These are phyloP conservation scores for Phytophthora kernoviae DNA, from an alignment of 352 stramenopile genomes.

Conservation along the genomic window DNA sequence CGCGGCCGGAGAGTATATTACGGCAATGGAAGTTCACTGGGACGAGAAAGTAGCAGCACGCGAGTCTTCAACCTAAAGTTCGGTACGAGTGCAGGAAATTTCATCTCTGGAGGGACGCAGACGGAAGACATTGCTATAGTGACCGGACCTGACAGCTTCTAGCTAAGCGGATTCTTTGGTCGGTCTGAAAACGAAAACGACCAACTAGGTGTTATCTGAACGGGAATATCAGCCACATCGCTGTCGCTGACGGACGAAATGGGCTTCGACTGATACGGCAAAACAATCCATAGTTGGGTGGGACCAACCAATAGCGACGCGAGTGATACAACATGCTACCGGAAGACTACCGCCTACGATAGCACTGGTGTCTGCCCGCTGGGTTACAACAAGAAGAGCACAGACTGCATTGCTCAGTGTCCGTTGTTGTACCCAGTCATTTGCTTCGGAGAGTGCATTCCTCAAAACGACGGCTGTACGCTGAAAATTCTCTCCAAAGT, in stretches of 20 bases:
- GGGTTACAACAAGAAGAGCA: slow-evolving; percentile 7
- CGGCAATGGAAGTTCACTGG: too few relatives aligned
- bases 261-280: slow-evolving; percentile 11
- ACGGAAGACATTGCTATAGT: slow-evolving; percentile 9
- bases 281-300: slow-evolving; percentile 17
- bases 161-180: slow-evolving; percentile 12
- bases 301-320: slow-evolving; percentile 12
- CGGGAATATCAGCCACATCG: slow-evolving; percentile 1
- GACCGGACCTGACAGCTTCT: slow-evolving; percentile 2
- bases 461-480: slow-evolving; percentile 50
- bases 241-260: slow-evolving; percentile 8
- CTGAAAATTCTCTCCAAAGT: slow-evolving; percentile 35
- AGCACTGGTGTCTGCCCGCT: slow-evolving; percentile 5
- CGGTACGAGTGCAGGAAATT: too few relatives aligned
- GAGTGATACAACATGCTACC: slow-evolving; percentile 18
- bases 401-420: slow-evolving; percentile 27
- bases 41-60: too few relatives aligned
- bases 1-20: too few relatives aligned
- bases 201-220: slow-evolving; percentile 8
- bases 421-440: slow-evolving; percentile 48
- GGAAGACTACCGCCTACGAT: slow-evolving; percentile 12
- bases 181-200: slow-evolving; percentile 1
- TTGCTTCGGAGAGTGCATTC: slow-evolving; percentile 53
- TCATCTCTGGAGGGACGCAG: not conserved
- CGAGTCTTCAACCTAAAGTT: too few relatives aligned